A percentile compares a stretch with the other conserved stretches of the same genome.
phyloP scores from a whole-genome alignment of 192 early-diverging fungal species.

The Geranomyces variabilis region DNA sequence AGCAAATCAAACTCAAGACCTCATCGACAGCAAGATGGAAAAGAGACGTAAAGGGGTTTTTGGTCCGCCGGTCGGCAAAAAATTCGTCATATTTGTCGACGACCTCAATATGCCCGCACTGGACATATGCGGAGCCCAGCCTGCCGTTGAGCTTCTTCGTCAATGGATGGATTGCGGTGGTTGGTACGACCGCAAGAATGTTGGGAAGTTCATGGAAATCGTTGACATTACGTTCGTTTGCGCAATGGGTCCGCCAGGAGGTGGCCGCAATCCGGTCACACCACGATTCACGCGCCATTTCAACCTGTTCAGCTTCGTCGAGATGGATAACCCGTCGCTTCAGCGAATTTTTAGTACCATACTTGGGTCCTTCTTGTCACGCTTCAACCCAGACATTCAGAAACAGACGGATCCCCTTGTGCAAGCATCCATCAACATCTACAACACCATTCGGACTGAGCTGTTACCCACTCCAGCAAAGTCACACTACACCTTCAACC shows the following conservation, averaged over 20 bases:
- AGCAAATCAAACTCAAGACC: constrained; percentile 66
- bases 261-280: constrained; percentile 63
- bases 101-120: constrained; percentile 67
- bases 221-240: constrained; percentile 60
- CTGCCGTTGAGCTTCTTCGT: constrained; percentile 62
- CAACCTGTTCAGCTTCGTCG: constrained; percentile 60
- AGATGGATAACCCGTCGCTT: constrained; percentile 61
- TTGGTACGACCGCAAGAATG: constrained; percentile 63
- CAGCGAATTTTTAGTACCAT: constrained; percentile 61
- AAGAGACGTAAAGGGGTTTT: constrained; percentile 66
- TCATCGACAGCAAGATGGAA: constrained; percentile 67
- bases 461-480: constrained; percentile 65
- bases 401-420: constrained; percentile 52
- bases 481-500: constrained; percentile 68
- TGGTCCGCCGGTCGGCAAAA: constrained; percentile 65
- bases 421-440: constrained; percentile 55
- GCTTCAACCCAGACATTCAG: constrained; percentile 56
- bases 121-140: constrained; percentile 66
- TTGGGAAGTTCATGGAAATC: constrained; percentile 67
- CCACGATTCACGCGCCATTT: constrained; percentile 59
- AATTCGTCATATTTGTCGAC: constrained; percentile 61
- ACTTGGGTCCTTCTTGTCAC: constrained; percentile 53
- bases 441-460: constrained; percentile 59
- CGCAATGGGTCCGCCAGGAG: constrained; percentile 68
- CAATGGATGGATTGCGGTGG: constrained; percentile 69